Percentiles rank a stretch among this genome's conserved stretches.
These are phyloP conservation scores for Phytophthora crassamura DNA, from an alignment of 352 stramenopile species.

Conservation along the genomic window DNA sequence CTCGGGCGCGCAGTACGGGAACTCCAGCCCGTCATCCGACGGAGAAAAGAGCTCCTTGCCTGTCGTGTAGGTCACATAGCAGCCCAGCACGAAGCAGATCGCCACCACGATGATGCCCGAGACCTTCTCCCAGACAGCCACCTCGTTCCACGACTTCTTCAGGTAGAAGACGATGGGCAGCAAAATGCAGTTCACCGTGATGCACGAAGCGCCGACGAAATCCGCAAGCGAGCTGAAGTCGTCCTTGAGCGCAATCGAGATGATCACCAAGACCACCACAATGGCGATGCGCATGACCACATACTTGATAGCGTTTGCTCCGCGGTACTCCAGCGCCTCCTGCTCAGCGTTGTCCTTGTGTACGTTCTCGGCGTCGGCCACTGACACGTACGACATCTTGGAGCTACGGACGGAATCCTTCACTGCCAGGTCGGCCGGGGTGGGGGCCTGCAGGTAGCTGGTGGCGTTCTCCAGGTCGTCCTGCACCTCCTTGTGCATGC, in stretches of 20 bases:
- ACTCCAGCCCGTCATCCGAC: slow-evolving; percentile 14
- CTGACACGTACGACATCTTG: slow-evolving; percentile 17
- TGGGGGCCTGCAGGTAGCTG: slow-evolving; percentile 12
- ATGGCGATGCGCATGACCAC: slow-evolving; percentile 33
- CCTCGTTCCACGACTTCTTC: slow-evolving; percentile 27
- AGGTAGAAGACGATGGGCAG: too few relatives aligned
- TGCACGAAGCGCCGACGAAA: slow-evolving; percentile 46
- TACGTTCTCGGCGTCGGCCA: slow-evolving; percentile 21
- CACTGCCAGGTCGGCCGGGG: slow-evolving; percentile 3
- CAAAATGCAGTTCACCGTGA: slow-evolving; percentile 49
- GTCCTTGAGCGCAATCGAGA: slow-evolving; percentile 42
- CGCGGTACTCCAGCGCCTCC: slow-evolving; percentile 28
- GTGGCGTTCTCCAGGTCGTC: slow-evolving; percentile 16
- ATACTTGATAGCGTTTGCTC: slow-evolving; percentile 39
- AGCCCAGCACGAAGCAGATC: slow-evolving; percentile 19
- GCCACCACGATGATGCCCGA: slow-evolving; percentile 15
- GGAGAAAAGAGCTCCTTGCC: slow-evolving; percentile 25
- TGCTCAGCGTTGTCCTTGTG: background rate
- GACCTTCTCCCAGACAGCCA: slow-evolving; percentile 25
- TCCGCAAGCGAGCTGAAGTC: slow-evolving; percentile 40
- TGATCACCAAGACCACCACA: slow-evolving; percentile 37
- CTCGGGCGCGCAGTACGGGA: slow-evolving; percentile 33
- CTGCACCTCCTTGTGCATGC: slow-evolving; percentile 43
- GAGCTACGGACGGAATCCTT: slow-evolving; percentile 9
- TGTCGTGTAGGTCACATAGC: too few relatives aligned